A percentile compares a stretch with the other conserved stretches of the same genome.
Evolutionary conservation across 257 asterid genomes (phyloP).

Genomic region (Plectranthus barbatus): DNA sequence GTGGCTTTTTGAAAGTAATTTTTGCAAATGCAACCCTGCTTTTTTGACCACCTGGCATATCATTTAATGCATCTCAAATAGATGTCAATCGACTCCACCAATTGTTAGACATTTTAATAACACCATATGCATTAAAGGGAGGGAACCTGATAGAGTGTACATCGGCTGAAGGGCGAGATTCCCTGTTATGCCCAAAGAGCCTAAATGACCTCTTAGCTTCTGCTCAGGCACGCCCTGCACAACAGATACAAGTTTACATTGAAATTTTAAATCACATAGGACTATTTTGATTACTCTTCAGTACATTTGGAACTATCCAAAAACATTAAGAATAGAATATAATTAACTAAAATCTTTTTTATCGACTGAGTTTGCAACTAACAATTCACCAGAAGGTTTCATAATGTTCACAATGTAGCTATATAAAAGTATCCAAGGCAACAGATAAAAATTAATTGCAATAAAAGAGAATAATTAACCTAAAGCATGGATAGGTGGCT

Average conservation of each 20-base stretch:
- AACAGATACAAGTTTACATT: constrained; percentile 4
- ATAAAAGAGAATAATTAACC: background rate
- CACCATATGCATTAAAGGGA: constrained; percentile 3
- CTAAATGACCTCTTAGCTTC: constrained; percentile 87
- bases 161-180: constrained; percentile 98
- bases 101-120: background rate
- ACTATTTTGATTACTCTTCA: background rate
- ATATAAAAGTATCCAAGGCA: background rate
- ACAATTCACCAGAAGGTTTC: background rate
- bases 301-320: background rate
- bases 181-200: constrained; percentile 95
- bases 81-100: constrained; percentile 5
- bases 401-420: background rate
- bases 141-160: constrained; percentile 88
- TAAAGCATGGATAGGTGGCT: background rate
- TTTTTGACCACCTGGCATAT: constrained; percentile 88
- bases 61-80: constrained; percentile 14
- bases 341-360: background rate
- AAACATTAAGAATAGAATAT: background rate
- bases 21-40: constrained; percentile 97
- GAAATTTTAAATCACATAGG: background rate
- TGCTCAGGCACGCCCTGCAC: constrained; percentile 95
- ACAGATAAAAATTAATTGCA: background rate
- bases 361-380: background rate
- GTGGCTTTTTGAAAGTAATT: constrained; percentile 98